Percentiles rank a stretch among this genome's conserved stretches.
These are phyloP conservation scores for Hylodesmum podocarpum DNA, from an alignment of 306 rosid genomes.

Conservation along the genomic window DNA sequence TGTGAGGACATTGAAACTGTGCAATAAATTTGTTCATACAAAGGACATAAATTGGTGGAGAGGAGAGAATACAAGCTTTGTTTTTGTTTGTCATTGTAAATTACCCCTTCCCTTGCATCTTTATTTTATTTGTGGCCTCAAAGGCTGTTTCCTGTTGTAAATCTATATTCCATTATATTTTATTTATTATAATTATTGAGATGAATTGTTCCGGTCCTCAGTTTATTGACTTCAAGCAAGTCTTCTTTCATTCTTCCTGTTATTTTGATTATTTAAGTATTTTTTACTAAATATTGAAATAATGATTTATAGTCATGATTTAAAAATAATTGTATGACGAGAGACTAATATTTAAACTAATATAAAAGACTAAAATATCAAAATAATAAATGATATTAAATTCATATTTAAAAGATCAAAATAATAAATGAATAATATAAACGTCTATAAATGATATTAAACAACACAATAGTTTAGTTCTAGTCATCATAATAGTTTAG, in stretches of 20 bases:
- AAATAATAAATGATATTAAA: too few relatives aligned
- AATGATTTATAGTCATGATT: too few relatives aligned
- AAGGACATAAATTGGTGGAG: conserved; percentile 25
- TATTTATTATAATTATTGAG: conserved; percentile 17
- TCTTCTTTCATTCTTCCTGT: background rate
- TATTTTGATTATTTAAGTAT: too few relatives aligned
- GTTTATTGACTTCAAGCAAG: background rate
- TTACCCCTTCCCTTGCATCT: conserved; percentile 1
- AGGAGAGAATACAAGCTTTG: conserved; percentile 16
- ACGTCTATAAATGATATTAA: too few relatives aligned
- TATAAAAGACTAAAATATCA: too few relatives aligned
- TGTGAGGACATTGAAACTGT: conserved; percentile 12
- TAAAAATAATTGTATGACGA: too few relatives aligned
- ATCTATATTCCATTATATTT: conserved; percentile 31
- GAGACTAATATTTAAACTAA: too few relatives aligned
- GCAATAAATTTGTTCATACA: conserved; percentile 44
- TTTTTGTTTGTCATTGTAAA: conserved; percentile 31
- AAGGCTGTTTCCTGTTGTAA: conserved; percentile 49
- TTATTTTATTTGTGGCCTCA: conserved; percentile 34
- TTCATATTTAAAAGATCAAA: too few relatives aligned
- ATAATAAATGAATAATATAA: too few relatives aligned
- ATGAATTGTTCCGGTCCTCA: background rate
- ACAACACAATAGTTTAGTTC: too few relatives aligned
- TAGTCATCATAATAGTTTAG: too few relatives aligned
- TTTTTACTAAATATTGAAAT: too few relatives aligned